Conservation (phyloP, 31 red algal genomes). For the Endocladia muricata region DNA sequence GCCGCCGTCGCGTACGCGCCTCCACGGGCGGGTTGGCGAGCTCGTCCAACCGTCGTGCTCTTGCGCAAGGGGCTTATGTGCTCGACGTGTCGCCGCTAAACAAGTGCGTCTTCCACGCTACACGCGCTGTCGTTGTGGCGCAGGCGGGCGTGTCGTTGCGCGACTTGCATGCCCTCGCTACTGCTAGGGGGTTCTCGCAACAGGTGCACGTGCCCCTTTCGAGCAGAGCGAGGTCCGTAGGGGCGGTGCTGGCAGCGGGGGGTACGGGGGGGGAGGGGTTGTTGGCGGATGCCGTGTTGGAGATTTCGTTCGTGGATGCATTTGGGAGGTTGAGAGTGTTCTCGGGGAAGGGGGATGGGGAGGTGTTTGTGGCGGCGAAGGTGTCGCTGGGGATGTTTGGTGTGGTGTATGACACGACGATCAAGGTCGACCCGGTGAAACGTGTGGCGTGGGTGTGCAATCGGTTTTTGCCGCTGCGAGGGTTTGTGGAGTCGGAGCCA, state of each 20-base stretch:
- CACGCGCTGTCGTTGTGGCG: not conserved
- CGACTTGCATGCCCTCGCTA: not conserved
- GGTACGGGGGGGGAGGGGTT: not conserved
- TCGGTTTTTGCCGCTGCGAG: not conserved
- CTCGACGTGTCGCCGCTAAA: not conserved
- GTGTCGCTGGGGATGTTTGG: constrained; percentile 27
- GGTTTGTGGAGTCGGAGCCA: not conserved
- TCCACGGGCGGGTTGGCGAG: not conserved
- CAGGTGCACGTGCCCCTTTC: not conserved
- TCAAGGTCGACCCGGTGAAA: constrained; percentile 4
- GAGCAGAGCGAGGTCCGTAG: not conserved
- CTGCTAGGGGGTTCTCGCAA: not conserved
- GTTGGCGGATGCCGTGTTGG: not conserved
- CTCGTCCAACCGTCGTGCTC: not conserved
- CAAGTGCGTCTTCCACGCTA: not conserved
- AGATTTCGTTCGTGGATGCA: not conserved
- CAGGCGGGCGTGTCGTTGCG: not conserved
- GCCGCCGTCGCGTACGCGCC: not conserved
- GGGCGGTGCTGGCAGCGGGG: not conserved
- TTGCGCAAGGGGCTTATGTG: not conserved
- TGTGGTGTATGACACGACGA: constrained; percentile 19
- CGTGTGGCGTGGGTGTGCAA: constrained; percentile 13
- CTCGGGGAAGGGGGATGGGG: not conserved
- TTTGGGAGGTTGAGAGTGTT: not conserved
- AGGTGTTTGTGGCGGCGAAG: not conserved